A percentile compares a stretch with the other conserved stretches of the same genome.
Evolutionary conservation across 148 eudicot genomes (phyloP).

Genomic region (Agrostemma githago): DNA sequence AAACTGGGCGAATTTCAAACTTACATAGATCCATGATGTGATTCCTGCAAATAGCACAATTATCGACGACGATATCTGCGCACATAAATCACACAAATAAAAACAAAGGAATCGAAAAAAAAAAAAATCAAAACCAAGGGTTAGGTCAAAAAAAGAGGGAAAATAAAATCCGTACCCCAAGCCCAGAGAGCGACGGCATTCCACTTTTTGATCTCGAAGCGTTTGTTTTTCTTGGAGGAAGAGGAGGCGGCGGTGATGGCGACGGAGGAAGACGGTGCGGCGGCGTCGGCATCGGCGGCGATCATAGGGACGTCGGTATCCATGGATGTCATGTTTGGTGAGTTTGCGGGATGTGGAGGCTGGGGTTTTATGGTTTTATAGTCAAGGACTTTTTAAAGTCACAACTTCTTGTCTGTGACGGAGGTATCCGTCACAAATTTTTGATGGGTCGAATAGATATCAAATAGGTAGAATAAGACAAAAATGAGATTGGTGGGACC

Average conservation of each 20-base stretch:
- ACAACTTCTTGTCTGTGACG: too few relatives aligned
- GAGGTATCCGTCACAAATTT: too few relatives aligned
- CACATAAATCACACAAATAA: neutral
- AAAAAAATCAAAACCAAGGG: constrained; percentile 27
- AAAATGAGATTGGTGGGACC: too few relatives aligned
- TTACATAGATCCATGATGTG: constrained; percentile 98
- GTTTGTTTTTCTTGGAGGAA: constrained; percentile 61
- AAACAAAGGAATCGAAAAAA: constrained; percentile 21
- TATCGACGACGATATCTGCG: constrained; percentile 85
- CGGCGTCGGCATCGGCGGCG: constrained; percentile 45
- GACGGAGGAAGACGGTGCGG: constrained; percentile 50
- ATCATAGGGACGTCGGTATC: constrained; percentile 50
- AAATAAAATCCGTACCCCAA: constrained; percentile 45
- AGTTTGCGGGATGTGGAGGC: neutral
- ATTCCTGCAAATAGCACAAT: constrained; percentile 87
- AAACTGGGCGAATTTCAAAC: constrained; percentile 6
- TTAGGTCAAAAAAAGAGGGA: constrained; percentile 12
- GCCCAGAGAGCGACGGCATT: constrained; percentile 98
- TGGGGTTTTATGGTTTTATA: neutral
- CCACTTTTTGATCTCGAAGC: constrained; percentile 95
- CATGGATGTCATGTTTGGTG: constrained; percentile 28
- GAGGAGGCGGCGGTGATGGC: constrained; percentile 41
- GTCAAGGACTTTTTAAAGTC: neutral
- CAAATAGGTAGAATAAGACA: too few relatives aligned
- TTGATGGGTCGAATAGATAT: too few relatives aligned